Conservation (phyloP, 345 rosid genomes). For the Erysimum cheiranthoides region DNA sequence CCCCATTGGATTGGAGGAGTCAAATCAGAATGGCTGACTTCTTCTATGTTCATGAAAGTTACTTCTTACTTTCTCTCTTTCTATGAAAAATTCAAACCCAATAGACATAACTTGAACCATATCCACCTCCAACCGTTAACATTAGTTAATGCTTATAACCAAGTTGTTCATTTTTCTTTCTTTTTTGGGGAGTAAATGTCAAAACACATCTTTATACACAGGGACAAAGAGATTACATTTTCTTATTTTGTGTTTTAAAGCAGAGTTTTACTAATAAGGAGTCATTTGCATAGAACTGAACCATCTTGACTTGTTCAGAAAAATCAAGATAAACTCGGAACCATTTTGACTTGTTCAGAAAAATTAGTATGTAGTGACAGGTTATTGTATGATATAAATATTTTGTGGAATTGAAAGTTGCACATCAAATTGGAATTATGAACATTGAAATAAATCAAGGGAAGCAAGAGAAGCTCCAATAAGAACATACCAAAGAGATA, state of each 20-base stretch:
- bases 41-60: conserved; percentile 21
- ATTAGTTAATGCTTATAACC: conserved; percentile 2
- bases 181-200: conserved; percentile 15
- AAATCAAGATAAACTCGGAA: not conserved
- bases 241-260: not conserved
- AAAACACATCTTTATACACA: conserved; percentile 1
- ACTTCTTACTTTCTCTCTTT: conserved; percentile 6
- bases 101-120: conserved; percentile 21
- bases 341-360: conserved; percentile 25
- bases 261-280: not conserved
- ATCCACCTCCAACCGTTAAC: not conserved
- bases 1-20: conserved; percentile 7
- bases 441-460: not conserved
- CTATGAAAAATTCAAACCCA: conserved; percentile 29
- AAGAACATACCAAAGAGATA: not conserved
- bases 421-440: not conserved
- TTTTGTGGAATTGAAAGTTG: conserved; percentile 21
- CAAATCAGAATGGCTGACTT: conserved; percentile 14
- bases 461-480: conserved; percentile 28
- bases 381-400: conserved; percentile 18
- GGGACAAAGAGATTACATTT: not conserved
- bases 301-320: conserved; percentile 30
- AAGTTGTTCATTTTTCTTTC: conserved; percentile 7
- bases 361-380: not conserved
- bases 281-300: not conserved